Evolutionary conservation across 2,329 filamentous ascomycete genomes (phyloP), one percentile per base, ranked within the genome.

Genomic region (Tolypocladium capitatum): DNA sequence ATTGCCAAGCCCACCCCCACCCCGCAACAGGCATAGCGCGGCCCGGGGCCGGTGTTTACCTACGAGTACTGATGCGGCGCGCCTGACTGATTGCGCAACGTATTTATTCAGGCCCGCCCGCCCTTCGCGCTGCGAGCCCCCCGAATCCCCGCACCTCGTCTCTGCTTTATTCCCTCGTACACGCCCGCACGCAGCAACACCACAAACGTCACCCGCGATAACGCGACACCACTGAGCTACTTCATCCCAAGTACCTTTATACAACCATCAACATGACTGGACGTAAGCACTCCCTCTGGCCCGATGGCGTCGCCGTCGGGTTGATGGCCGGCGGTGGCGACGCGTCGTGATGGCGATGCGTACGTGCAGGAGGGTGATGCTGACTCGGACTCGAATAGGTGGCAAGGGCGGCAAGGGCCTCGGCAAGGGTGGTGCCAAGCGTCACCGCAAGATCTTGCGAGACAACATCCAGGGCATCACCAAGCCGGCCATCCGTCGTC

Each of bases 381-480:
- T 80, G 62, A 81, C 72, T 58, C 2, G 16, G 43, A 59, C 50
- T 53, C 57, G 52, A 27, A 27, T 7, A 92, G 87, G 87, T 69
- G 88, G 88, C 70, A 94, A 94, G 76, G 89, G 89, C 72, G 90
- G 90, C 69, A 95, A 95, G 83, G 90, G 89, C 70, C 88, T 95
- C 73, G 90, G 90, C 71, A 95, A 95, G 83, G 90, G 90, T 58
- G 90, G 90, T 71, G 91, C 91, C 74, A 97, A 96, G 86, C 90
- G 90, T 74, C 90, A 96, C 76, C 84, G 91, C 67, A 96, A 96
- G 86, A 96, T 96, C 78, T 81, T 96, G 72, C 88, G 90, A 74
- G 90, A 95, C 85, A 96, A 95, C 86, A 96, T 96, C 68, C 90
- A 96, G 78, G 90, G 90, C 75, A 96, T 96, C 68, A 96, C 90